A percentile compares a stretch with the other conserved stretches of the same genome.
Conservation (phyloP, 805 yeast genomes). For the Saccharomycopsis microspora region DNA sequence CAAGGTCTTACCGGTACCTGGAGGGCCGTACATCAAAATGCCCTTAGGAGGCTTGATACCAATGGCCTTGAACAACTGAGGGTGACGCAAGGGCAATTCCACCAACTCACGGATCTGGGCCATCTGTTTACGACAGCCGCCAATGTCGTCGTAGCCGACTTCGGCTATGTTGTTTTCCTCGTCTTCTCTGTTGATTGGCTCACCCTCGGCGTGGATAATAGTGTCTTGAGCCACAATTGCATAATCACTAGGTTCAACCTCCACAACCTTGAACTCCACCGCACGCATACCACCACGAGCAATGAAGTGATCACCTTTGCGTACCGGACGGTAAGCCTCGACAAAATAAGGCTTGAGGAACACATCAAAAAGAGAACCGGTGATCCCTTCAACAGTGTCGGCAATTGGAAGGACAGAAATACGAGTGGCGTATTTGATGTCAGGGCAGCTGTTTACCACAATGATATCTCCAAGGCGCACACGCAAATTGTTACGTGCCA, state of each 20-base stretch:
- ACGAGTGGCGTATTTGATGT: conserved; percentile 91
- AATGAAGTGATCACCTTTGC: conserved; percentile 92
- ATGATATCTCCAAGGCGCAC: conserved; percentile 90
- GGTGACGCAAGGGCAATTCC: conserved; percentile 96
- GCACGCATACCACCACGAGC: conserved; percentile 99
- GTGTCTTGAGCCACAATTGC: conserved; percentile 99
- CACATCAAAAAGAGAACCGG: conserved; percentile 93
- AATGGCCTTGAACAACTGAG: conserved; percentile 92
- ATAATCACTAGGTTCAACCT: conserved; percentile 93
- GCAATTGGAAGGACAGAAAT: conserved; percentile 94
- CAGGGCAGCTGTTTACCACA: conserved; percentile 91
- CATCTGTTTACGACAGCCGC: conserved; percentile 99
- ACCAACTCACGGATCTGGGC: conserved; percentile 98
- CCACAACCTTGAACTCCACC: conserved; percentile 97
- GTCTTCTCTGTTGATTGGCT: conserved; percentile 95
- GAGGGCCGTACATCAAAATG: conserved; percentile 97
- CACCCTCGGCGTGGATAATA: conserved; percentile 96
- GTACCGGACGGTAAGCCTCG: conserved; percentile 97
- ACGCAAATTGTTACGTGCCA: conserved; percentile 89
- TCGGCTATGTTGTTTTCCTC: conserved; percentile 95
- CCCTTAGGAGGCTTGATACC: conserved; percentile 99
- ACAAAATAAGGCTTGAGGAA: conserved; percentile 96
- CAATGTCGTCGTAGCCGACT: conserved; percentile 97
- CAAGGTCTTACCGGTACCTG: conserved; percentile 98
- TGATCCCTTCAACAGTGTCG: conserved; percentile 95